Base-by-base conservation (phyloP, 2,329 filamentous ascomycete genomes). In the Raffaelea ambrosiae region DNA sequence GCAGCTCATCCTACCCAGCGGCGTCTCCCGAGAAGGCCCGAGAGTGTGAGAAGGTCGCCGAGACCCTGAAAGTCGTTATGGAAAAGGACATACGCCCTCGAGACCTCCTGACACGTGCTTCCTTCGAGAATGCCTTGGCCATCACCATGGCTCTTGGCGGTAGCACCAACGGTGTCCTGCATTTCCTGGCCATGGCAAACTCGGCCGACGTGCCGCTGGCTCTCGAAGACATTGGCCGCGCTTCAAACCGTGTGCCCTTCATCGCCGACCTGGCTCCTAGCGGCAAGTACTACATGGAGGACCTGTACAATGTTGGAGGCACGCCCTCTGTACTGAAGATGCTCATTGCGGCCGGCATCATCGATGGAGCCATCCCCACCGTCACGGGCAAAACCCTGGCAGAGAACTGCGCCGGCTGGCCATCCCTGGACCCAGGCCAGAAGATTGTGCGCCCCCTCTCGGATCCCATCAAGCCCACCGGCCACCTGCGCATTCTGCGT, bases 91-190 rank as follows among this genome's bases (percentile, higher is more conserved):
- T 95, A 54, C 83, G 81, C 0, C 88, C 89, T 0, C 77, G 83
- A 19, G 84, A 93, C 58, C 76, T 95, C 29, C 71, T 95, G 57
- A 94, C 86, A 4, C 86, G 85, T 54, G 76, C 76, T 1, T 80
- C 86, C 0, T 91, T 95, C 52, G 87, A 95, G 63, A 95, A 95
- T 61, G 89, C 89, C 1, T 73, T 95, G 19, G 85, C 91, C 1
- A 80, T 95, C 64, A 93, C 88, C 63, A 95, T 94, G 86, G 84
- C 87, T 3, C 74, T 95, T n/a, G 89, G 89, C 46, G 89, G 89
- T 46, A 88, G 83, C 44, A 95, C 89, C 48, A 95, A 95, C 63
- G 86, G 86, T 31, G 86, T 95, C 3, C 74, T 95, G 47, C 89
- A 95, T 64, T 83, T 94, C 61, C 78, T 95, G 43, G 89, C 89